Evolutionary conservation across 2,329 filamentous ascomycete species (phyloP).

Genomic region (Calonectria montana): DNA sequence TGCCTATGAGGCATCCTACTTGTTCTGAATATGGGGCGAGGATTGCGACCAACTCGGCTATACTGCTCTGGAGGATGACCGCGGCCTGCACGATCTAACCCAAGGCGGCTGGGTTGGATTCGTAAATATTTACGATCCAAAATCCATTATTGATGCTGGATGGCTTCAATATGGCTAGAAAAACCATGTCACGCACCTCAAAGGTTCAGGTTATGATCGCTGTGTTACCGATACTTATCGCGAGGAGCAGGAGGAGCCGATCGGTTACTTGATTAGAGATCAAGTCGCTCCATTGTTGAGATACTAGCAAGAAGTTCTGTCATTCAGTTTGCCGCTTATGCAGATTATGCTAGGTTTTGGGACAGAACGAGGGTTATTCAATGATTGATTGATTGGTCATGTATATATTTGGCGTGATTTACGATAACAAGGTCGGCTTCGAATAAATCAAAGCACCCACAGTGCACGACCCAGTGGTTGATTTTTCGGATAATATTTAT

Average conservation of each 20-base stretch:
- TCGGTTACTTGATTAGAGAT: not conserved
- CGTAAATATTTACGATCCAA: not conserved
- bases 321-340: not conserved
- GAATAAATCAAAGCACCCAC: not conserved
- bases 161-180: not conserved
- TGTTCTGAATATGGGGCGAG: not conserved
- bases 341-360: not conserved
- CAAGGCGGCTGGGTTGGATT: not conserved
- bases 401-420: no score
- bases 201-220: not conserved
- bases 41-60: not conserved
- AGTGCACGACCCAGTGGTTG: not conserved
- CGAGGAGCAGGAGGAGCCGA: not conserved
- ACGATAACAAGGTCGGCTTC: not conserved
- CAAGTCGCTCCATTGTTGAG: not conserved
- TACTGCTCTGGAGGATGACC: not conserved
- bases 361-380: no score
- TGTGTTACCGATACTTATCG: not conserved
- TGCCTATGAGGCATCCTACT: not conserved
- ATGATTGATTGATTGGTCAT: not conserved
- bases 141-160: not conserved
- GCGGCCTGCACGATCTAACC: not conserved
- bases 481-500: not conserved
- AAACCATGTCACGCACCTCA: not conserved
- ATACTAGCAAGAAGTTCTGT: not conserved